Percentiles rank a stretch among this genome's conserved stretches.
phyloP scores from a whole-genome alignment of 768 basidiomycete species.

The Termitomyces eurrhizus region DNA sequence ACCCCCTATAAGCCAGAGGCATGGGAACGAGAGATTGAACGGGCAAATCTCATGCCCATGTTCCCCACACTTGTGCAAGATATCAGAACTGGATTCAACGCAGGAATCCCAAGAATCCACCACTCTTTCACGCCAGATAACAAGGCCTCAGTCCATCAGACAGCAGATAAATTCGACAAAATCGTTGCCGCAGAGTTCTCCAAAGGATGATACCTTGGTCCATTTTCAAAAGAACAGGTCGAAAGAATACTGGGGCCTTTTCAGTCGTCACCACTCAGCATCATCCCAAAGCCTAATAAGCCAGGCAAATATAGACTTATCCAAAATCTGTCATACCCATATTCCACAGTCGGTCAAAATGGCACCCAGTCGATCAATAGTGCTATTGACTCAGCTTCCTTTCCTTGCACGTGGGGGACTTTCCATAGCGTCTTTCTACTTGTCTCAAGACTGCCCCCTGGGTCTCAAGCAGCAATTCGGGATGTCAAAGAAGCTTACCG shows the following conservation, averaged over 20 bases:
- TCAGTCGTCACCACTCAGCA: neutral
- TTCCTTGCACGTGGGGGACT: neutral
- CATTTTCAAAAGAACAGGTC: neutral
- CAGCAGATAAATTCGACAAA: no score
- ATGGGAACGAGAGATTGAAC: accelerated
- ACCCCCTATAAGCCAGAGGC: neutral
- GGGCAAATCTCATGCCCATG: neutral
- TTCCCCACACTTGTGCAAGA: neutral
- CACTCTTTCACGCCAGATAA: neutral
- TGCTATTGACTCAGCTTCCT: accelerated
- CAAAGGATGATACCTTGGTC: no score
- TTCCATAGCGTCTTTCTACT: neutral
- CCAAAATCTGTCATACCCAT: neutral
- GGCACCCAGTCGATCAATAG: neutral
- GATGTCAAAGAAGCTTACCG: neutral
- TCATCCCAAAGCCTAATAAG: neutral
- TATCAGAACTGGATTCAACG: neutral
- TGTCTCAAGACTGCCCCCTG: neutral
- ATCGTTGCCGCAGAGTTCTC: no score
- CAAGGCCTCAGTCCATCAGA: neutral
- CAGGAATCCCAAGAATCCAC: neutral
- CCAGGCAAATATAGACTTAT: neutral
- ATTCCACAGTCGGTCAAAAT: no score
- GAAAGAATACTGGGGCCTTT: neutral
- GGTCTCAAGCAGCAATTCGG: neutral